phyloP scores from a whole-genome alignment of 2,329 filamentous ascomycete genomes.

The Nannizziopsis barbatae region DNA sequence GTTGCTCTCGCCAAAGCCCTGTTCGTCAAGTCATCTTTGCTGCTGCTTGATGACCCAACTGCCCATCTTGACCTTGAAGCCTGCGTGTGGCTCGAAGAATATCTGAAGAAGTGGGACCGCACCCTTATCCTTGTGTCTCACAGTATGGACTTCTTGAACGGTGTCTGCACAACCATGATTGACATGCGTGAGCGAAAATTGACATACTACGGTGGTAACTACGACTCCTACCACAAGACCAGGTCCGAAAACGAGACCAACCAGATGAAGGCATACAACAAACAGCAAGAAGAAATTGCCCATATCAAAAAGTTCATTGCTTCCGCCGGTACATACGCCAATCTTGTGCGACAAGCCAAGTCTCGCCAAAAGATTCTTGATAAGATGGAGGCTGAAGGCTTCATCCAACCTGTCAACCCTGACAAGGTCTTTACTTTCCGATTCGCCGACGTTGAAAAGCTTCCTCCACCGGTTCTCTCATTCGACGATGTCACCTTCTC shows the following conservation, averaged over 20 bases:
- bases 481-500: conserved; percentile 98
- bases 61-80: conserved; percentile 98
- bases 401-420: conserved; percentile 78
- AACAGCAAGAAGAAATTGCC: conserved; percentile 97
- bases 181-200: conserved; percentile 88
- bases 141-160: conserved; percentile 98
- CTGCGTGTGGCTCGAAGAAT: conserved; percentile 99
- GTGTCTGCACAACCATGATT: conserved; percentile 96
- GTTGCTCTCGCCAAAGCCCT: conserved; percentile 94
- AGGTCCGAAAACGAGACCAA: conserved; percentile 88
- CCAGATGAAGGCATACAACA: conserved; percentile 97
- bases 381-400: conserved; percentile 99
- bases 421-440: conserved; percentile 95
- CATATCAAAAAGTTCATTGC: conserved; percentile 99
- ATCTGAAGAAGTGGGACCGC: conserved; percentile 98
- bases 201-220: conserved; percentile 98
- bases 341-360: conserved; percentile 97
- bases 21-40: conserved; percentile 92
- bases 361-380: conserved; percentile 99
- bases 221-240: conserved; percentile 96
- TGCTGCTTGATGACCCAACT: conserved; percentile 94
- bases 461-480: conserved; percentile 91
- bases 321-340: conserved; percentile 98
- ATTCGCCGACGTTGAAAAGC: conserved; percentile 97
- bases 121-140: conserved; percentile 94